phyloP scores from a whole-genome alignment of 495 filamentous ascomycete species.

The Jackrogersella multiformis region DNA sequence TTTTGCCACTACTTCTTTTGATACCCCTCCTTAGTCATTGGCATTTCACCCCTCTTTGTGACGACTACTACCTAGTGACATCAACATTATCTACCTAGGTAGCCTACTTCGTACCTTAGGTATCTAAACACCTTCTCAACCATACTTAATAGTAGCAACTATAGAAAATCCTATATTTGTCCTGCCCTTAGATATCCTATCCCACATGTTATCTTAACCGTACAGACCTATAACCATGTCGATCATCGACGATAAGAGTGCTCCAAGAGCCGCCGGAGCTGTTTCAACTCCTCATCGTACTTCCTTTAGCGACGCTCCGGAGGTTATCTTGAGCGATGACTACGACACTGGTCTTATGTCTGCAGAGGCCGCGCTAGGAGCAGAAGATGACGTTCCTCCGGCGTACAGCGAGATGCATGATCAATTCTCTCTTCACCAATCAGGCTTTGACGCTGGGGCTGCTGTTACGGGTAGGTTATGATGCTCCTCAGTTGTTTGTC shows the following conservation, averaged over 20 bases:
- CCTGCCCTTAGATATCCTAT: not conserved
- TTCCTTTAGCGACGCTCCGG: slow-evolving; percentile 29
- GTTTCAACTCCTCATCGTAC: slow-evolving; percentile 13
- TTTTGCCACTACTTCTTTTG: slow-evolving; percentile 29
- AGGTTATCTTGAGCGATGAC: slow-evolving; percentile 16
- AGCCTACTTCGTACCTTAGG: too few relatives aligned
- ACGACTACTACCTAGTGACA: not conserved
- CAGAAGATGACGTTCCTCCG: slow-evolving; percentile 50
- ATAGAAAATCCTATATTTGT: too few relatives aligned
- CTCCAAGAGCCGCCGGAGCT: not conserved
- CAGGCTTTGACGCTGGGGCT: slow-evolving; percentile 59
- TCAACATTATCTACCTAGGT: not conserved
- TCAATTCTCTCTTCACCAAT: slow-evolving; percentile 58
- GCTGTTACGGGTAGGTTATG: slow-evolving; percentile 51
- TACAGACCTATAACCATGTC: slow-evolving; percentile 18
- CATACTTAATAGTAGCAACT: too few relatives aligned
- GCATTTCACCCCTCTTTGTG: slow-evolving; percentile 15
- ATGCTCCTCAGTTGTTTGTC: not conserved
- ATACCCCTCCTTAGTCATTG: slow-evolving; percentile 37
- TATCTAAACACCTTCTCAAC: too few relatives aligned
- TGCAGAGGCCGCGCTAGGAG: slow-evolving; percentile 43
- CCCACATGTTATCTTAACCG: slow-evolving; percentile 15
- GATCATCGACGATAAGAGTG: slow-evolving; percentile 30
- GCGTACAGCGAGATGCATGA: slow-evolving; percentile 57
- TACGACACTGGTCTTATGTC: slow-evolving; percentile 33